Evolutionary conservation across 2,329 filamentous ascomycete species (phyloP).

Genomic region (Metarhizium guizhouense): DNA sequence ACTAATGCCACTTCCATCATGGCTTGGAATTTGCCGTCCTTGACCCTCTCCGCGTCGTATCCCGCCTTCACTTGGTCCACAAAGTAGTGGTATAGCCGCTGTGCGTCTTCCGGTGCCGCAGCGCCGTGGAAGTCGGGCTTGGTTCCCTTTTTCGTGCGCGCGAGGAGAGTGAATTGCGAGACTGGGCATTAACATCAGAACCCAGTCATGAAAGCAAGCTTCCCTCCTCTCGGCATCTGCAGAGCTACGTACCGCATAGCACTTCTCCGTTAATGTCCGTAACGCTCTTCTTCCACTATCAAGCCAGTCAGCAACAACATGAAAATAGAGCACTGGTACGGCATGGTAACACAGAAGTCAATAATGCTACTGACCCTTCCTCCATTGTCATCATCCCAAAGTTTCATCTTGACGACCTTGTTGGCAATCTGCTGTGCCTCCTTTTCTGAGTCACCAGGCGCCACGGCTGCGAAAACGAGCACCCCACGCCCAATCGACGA

Average conservation of each 20-base stretch:
- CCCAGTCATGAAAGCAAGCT: background rate
- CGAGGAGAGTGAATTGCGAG: constrained; percentile 92
- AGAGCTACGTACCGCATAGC: constrained; percentile 64
- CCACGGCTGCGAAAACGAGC: constrained; percentile 84
- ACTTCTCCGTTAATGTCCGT: constrained; percentile 84
- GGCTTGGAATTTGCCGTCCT: constrained; percentile 94
- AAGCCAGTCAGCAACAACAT: constrained; percentile 4
- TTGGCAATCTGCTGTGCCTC: constrained; percentile 75
- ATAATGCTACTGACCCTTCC: constrained; percentile 42
- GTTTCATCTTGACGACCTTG: constrained; percentile 80
- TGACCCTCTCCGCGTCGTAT: constrained; percentile 67
- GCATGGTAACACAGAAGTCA: background rate
- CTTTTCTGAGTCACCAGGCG: constrained; percentile 80
- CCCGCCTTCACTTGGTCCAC: constrained; percentile 63
- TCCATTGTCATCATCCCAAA: constrained; percentile 80
- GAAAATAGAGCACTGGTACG: background rate
- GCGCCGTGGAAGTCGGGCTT: constrained; percentile 94
- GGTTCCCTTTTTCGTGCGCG: constrained; percentile 87
- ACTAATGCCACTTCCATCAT: constrained; percentile 97
- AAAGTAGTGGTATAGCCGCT: constrained; percentile 76
- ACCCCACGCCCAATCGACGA: constrained; percentile 87
- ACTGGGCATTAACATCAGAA: constrained; percentile 42
- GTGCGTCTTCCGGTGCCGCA: constrained; percentile 68
- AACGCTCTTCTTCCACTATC: constrained; percentile 83
- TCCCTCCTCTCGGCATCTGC: background rate